Percentiles rank a stretch among this genome's conserved stretches.
These are phyloP conservation scores for Thymus mandschuricus DNA, from an alignment of 257 asterid genomes.

Conservation along the genomic window DNA sequence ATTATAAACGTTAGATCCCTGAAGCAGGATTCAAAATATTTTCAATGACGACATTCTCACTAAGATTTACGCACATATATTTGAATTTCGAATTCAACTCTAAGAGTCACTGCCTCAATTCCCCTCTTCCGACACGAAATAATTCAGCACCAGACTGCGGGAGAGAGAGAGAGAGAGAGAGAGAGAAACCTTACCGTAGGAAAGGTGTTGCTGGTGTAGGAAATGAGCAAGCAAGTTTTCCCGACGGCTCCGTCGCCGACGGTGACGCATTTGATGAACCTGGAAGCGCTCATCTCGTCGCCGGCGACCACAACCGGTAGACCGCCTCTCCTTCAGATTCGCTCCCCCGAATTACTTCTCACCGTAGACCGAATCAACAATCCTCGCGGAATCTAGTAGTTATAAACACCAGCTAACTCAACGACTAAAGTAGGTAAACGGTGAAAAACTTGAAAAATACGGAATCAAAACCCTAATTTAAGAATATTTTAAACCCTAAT, in stretches of 20 bases:
- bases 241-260: constrained; percentile 92
- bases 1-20: neutral
- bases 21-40: constrained; percentile 12
- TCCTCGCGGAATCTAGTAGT: constrained; percentile 11
- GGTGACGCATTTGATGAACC: constrained; percentile 82
- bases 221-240: constrained; percentile 81
- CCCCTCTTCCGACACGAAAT: constrained; percentile 1
- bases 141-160: neutral
- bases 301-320: constrained; percentile 40
- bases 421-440: constrained; percentile 29
- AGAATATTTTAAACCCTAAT: constrained; percentile 20
- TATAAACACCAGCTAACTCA: constrained; percentile 35
- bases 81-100: constrained; percentile 21
- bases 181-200: constrained; percentile 52
- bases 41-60: neutral
- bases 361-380: constrained; percentile 15
- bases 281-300: constrained; percentile 71
- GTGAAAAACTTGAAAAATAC: constrained; percentile 29
- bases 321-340: constrained; percentile 24
- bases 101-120: constrained; percentile 14
- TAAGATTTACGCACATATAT: neutral
- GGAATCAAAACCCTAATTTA: constrained; percentile 36
- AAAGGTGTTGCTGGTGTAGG: constrained; percentile 84
- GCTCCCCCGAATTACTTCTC: neutral
- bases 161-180: no score